A percentile compares a stretch with the other conserved stretches of the same genome.
phyloP scores from a whole-genome alignment of 2,329 filamentous ascomycete genomes.

The Alternaria panax region DNA sequence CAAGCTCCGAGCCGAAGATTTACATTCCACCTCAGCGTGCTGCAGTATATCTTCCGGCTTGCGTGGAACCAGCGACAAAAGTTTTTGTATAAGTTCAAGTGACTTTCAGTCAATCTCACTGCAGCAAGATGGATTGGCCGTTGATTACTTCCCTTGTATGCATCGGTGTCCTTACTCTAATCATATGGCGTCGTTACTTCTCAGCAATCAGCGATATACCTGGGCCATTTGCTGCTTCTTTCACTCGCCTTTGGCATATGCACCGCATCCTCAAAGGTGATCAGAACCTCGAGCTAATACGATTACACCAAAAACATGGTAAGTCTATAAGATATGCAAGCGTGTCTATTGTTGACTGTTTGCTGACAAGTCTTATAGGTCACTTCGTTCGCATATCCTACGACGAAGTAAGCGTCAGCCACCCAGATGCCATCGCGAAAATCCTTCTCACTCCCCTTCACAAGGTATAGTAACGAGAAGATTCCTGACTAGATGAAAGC shows the following conservation, averaged over 20 bases:
- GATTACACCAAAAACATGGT: slow-evolving; percentile 51
- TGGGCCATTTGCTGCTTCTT: slow-evolving; percentile 53
- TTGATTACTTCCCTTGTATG: background rate
- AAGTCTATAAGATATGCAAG: background rate
- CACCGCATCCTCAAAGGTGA: slow-evolving; percentile 50
- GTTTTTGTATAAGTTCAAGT: background rate
- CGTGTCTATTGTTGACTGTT: background rate
- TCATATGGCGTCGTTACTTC: slow-evolving; percentile 54
- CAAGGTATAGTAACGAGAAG: slow-evolving; percentile 37
- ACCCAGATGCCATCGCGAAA: slow-evolving; percentile 52
- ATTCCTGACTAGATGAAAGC: no score
- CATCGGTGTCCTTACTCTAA: background rate
- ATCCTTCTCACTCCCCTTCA: slow-evolving; percentile 45
- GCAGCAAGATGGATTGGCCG: background rate
- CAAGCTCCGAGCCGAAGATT: background rate
- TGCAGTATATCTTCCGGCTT: background rate
- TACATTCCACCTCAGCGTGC: background rate
- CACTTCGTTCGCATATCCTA: slow-evolving; percentile 54
- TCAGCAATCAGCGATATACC: slow-evolving; percentile 53
- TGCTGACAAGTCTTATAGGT: slow-evolving; percentile 26
- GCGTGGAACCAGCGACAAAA: background rate
- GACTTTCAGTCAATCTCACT: background rate
- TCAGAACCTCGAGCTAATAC: slow-evolving; percentile 43
- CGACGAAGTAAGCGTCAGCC: slow-evolving; percentile 55
- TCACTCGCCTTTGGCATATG: slow-evolving; percentile 50